Base-by-base conservation (phyloP, 1,139 yeast species). In the Trichomonascaceae sp. region DNA sequence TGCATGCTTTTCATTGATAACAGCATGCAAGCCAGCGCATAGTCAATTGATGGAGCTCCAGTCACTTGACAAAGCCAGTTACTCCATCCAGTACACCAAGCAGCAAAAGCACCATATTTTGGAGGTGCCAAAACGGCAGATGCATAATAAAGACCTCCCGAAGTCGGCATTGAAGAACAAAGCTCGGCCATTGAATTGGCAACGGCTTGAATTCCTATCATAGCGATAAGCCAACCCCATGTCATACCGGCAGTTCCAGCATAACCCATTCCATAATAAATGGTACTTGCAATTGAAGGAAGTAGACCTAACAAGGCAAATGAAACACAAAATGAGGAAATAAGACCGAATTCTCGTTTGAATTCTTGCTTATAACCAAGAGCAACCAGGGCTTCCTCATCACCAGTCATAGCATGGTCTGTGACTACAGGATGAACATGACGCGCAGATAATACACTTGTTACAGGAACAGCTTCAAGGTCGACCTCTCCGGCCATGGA, bases 301-400 rank as follows among this genome's bases (percentile, higher is more conserved):
- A 84, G 72, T 47, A 84, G 73, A 5, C 90, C 90, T 52, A 84
- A 71, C 41, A 84, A 84, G 4, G 87, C 81, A 67, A 84, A 84
- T 3, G 87, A 82, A 8, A 84, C 87, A 13, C 84, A 79, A 61
- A 84, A 84, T 0, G 84, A 77, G 2, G 87, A 76, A 73, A 82
- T 77, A 24, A 82, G 66, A 4, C 82, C 76, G 59, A 83, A 82
- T 53, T 66, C 68, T 66, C 93, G 80, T 63, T 81, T 81, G 67
- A 85, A 82, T 64, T 85, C 91, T 61, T 82, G 87, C 64, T 83
- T 83, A 66, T 85, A 85, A 46, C 93, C 93, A 62, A 85, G 74
- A 17, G 85, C 84, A 2, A 58, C 66, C 49, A 66, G 58, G 12
- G 61, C 65, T 32, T 61, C 65, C 51, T 64, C 68, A 52, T 66